Evolutionary conservation across 1,284 basidiomycete genomes (phyloP), one percentile per base, ranked within the genome.

Genomic region (Baeospora myosura): DNA sequence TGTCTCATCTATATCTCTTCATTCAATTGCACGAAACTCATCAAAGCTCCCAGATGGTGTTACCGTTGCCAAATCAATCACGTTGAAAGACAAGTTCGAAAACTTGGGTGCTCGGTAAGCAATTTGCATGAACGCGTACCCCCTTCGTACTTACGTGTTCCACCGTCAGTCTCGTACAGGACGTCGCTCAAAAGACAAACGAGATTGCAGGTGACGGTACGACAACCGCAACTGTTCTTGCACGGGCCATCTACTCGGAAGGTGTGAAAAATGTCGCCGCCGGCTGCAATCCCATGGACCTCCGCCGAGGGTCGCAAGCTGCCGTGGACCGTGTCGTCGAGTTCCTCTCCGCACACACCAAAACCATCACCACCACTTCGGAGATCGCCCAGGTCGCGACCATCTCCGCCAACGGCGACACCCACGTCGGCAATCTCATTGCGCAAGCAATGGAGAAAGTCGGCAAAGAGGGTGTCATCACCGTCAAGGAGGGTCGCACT

Each of bases 401-500:
- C 55, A 98, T 98, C 65, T 96, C 92, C 32, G 95, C 94, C 44
- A 98, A 98, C 66, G 95, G 94, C 48, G 94, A 98, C 68, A 74
- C 71, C 16, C 93, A 98, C 63, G 79, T 98, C 53, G 95, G 95
- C 42, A 82, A 86, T 63, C 79, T 98, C 58, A 98, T 98, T 65
- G 93, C 95, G n/a, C 91, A 93, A 60, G 95, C 95, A 2, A 98
- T 98, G 95, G 95, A 98, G 71, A 97, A 97, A 68, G 95, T 98
- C 49, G 95, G 95, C 62, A 97, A 97, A 73, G 95, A 98, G 69
- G 95, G 95, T 64, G 95, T 98, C 61, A 98, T 98, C 72, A 98
- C 95, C 47, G 94, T 98, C 65, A 97, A 96, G 75, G 95, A 98
- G 68, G 95, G 95, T 43, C 82, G 87, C 51, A 98, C 95, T 10